Evolutionary conservation across 768 basidiomycete species (phyloP).

Genomic region (Hemileccinum rubropunctum): DNA sequence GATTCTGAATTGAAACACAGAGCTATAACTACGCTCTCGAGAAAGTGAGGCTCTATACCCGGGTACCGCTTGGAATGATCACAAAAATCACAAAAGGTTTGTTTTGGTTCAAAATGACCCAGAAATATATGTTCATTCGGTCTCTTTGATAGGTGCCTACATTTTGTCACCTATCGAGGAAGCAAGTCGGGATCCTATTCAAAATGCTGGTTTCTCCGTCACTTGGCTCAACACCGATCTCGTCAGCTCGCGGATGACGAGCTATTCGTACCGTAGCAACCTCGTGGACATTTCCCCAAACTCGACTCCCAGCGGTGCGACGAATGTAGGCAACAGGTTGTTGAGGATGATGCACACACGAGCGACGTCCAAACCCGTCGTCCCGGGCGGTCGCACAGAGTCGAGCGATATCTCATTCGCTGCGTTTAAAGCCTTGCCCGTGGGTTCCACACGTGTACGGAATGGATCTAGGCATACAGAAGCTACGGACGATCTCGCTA

Average conservation of each 20-base stretch:
- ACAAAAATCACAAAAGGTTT: constrained; percentile 76
- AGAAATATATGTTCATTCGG: not conserved
- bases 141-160: constrained; percentile 68
- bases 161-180: constrained; percentile 93
- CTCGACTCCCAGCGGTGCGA: not conserved
- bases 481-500: constrained; percentile 57
- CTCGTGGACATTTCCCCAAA: constrained; percentile 30
- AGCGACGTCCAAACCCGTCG: constrained; percentile 25
- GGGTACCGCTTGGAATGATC: constrained; percentile 84
- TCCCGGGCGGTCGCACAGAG: constrained; percentile 33
- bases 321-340: constrained; percentile 14
- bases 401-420: constrained; percentile 50
- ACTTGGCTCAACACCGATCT: constrained; percentile 74
- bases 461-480: constrained; percentile 47
- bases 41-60: constrained; percentile 87
- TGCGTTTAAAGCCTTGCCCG: constrained; percentile 78
- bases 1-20: constrained; percentile 37
- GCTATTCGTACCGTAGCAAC: constrained; percentile 82
- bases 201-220: constrained; percentile 87
- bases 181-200: constrained; percentile 79
- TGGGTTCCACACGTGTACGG: constrained; percentile 55
- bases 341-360: constrained; percentile 29
- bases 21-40: constrained; percentile 93
- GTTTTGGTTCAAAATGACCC: constrained; percentile 1
- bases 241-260: constrained; percentile 67